phyloP scores from a whole-genome alignment of 345 rosid species.

The Noccaea caerulescens region DNA sequence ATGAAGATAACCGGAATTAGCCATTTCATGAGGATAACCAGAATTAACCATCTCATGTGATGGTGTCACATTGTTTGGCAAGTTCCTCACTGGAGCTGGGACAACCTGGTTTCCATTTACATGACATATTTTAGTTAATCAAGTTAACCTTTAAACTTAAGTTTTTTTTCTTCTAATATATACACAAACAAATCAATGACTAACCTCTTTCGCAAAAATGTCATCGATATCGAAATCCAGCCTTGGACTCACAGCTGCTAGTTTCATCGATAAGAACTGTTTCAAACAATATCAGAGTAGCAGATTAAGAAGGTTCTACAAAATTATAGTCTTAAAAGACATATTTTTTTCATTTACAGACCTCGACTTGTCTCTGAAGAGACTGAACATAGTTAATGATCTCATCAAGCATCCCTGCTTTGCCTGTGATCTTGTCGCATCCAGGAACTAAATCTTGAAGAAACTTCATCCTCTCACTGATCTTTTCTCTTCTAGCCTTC shows the following conservation, averaged over 20 bases:
- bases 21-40: not conserved
- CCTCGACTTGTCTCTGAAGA: conserved; percentile 97
- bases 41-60: conserved; percentile 34
- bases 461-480: conserved; percentile 94
- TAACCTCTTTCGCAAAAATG: conserved; percentile 79
- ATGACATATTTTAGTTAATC: conserved; percentile 15
- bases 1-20: conserved; percentile 49
- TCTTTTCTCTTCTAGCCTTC: conserved; percentile 95
- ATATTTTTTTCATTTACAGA: conserved; percentile 25
- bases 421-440: conserved; percentile 95
- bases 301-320: not conserved
- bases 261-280: conserved; percentile 97
- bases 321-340: not conserved
- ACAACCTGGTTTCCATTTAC: conserved; percentile 32
- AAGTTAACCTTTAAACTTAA: not conserved
- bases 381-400: conserved; percentile 98
- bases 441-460: conserved; percentile 98
- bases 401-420: conserved; percentile 99
- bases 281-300: conserved; percentile 31
- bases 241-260: conserved; percentile 85
- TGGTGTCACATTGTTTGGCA: conserved; percentile 49
- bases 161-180: not conserved
- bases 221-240: conserved; percentile 76
- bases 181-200: conserved; percentile 27
- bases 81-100: conserved; percentile 32